These are phyloP conservation scores for Penicillium bovifimosum DNA, from an alignment of 495 filamentous ascomycete species.

Conservation along the genomic window DNA sequence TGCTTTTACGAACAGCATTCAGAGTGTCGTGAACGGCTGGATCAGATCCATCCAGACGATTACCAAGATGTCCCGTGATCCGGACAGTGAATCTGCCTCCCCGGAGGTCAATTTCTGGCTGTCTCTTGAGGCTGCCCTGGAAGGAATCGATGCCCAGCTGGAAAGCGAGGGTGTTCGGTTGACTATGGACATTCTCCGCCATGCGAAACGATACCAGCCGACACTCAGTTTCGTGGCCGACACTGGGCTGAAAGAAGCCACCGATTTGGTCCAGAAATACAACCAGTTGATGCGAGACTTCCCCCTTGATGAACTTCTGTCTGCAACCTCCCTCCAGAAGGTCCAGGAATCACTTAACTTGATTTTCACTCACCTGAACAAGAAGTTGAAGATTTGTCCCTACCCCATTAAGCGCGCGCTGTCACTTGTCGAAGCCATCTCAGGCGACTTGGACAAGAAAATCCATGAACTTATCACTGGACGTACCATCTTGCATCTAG, in stretches of 20 bases:
- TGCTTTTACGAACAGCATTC: constrained; percentile 86
- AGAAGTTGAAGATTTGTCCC: constrained; percentile 89
- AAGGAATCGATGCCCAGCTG: constrained; percentile 83
- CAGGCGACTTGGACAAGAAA: constrained; percentile 79
- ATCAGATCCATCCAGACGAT: constrained; percentile 98
- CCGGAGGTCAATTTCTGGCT: constrained; percentile 99
- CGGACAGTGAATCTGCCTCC: constrained; percentile 79
- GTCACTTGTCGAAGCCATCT: constrained; percentile 96
- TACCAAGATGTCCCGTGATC: constrained; percentile 87
- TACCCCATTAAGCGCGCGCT: constrained; percentile 91
- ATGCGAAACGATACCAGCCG: constrained; percentile 94
- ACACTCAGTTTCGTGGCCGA: constrained; percentile 94
- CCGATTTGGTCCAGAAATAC: constrained; percentile 93
- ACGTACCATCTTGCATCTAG: constrained; percentile 80
- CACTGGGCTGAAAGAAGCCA: constrained; percentile 90
- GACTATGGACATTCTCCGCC: constrained; percentile 87
- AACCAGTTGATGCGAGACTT: constrained; percentile 99
- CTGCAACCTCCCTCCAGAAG: constrained; percentile 82
- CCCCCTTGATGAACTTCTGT: constrained; percentile 87
- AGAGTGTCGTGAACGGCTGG: constrained; percentile 91
- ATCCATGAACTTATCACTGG: constrained; percentile 83
- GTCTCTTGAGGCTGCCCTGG: constrained; percentile 85
- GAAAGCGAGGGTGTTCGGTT: constrained; percentile 82
- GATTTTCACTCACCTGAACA: constrained; percentile 91
- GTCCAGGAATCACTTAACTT: constrained; percentile 81